phyloP scores from a whole-genome alignment of 352 stramenopile genomes.

The Globisporangium cylindrosporum region DNA sequence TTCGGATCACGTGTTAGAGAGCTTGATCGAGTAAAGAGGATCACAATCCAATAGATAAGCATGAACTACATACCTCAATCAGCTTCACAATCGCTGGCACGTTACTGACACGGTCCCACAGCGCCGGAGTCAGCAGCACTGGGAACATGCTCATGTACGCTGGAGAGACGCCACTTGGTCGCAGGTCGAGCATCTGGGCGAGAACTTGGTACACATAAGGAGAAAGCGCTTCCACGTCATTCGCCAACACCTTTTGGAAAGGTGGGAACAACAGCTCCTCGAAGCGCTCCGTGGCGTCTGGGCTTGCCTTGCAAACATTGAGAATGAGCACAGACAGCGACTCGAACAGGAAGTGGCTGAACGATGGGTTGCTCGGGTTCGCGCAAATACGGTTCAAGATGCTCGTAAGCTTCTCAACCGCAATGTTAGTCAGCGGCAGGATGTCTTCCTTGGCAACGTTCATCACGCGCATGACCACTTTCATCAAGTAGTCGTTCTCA shows the following conservation, averaged over 20 bases:
- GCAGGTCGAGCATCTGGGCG: constrained; percentile 96
- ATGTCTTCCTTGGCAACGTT: constrained; percentile 92
- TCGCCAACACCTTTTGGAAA: constrained; percentile 96
- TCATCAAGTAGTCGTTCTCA: constrained; percentile 99
- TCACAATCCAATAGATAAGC: not conserved
- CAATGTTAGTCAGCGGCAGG: constrained; percentile 89
- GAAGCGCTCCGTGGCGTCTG: constrained; percentile 82
- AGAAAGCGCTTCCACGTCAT: constrained; percentile 92
- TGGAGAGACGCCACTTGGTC: constrained; percentile 81
- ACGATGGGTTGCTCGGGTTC: constrained; percentile 98
- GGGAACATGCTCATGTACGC: constrained; percentile 96
- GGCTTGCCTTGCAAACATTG: constrained; percentile 89
- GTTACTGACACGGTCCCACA: constrained; percentile 98
- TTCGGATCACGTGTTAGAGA: not conserved
- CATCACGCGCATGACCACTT: constrained; percentile 96
- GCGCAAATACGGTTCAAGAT: constrained; percentile 94
- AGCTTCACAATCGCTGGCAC: constrained; percentile 96
- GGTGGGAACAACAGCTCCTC: constrained; percentile 96
- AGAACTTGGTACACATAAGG: constrained; percentile 99
- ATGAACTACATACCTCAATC: constrained; percentile 60
- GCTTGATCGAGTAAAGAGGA: not conserved
- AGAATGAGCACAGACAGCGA: constrained; percentile 95
- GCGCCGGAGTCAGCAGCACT: constrained; percentile 89
- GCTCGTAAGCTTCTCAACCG: constrained; percentile 94
- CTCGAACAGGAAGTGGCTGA: constrained; percentile 99